Percentiles rank a stretch among this genome's conserved stretches.
Evolutionary conservation across 257 asterid genomes (phyloP).

Genomic region (Gardenia jasminoides): DNA sequence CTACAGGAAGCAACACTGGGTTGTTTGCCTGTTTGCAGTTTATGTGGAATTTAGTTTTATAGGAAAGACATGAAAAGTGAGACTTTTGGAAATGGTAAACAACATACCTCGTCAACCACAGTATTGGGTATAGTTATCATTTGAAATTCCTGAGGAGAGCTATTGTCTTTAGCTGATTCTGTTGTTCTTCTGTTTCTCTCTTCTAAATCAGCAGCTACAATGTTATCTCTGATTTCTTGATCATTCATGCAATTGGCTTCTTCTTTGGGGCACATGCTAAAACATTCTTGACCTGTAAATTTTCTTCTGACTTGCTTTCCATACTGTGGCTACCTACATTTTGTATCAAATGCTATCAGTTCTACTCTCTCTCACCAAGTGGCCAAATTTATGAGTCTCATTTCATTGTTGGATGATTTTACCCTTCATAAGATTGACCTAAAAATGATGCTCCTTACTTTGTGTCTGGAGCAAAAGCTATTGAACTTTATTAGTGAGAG

Average conservation of each 20-base stretch:
- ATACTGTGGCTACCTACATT: background rate
- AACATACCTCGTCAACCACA: slow-evolving; percentile 27
- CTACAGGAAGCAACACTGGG: background rate
- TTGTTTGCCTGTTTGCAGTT: slow-evolving; percentile 6
- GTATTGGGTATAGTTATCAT: slow-evolving; percentile 11
- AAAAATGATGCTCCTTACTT: no score
- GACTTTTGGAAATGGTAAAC: background rate
- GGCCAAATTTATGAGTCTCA: no score
- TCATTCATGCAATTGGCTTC: background rate
- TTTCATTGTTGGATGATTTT: no score
- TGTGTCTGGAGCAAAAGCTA: no score
- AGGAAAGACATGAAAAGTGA: background rate
- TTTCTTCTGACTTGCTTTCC: background rate
- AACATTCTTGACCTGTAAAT: background rate
- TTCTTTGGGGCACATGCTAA: background rate
- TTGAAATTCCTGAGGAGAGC: slow-evolving; percentile 26
- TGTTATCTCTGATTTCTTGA: background rate
- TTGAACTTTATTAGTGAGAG: no score
- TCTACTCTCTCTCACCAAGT: background rate
- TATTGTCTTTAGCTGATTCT: slow-evolving; percentile 23
- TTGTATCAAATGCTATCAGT: background rate
- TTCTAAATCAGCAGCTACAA: background rate
- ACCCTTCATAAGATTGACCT: no score
- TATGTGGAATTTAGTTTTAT: background rate
- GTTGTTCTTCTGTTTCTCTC: background rate